Percentiles rank a stretch among this genome's conserved stretches.
Evolutionary conservation across 371 early-diverging fungal species (phyloP).

Genomic region (Umbelopsis sp.): DNA sequence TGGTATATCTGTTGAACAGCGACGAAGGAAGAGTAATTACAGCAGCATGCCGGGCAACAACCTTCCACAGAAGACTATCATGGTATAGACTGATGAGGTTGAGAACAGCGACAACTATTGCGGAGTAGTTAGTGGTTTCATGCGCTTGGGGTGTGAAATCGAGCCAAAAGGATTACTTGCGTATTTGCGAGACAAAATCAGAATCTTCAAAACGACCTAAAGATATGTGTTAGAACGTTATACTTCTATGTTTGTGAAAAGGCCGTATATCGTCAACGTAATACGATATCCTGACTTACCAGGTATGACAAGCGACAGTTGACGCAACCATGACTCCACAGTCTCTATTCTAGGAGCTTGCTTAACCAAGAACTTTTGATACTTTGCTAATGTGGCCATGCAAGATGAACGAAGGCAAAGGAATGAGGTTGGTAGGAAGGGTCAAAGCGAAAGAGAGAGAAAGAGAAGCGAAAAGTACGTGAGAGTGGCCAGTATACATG

Average conservation of each 20-base stretch:
- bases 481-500: background rate
- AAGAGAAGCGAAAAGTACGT: background rate
- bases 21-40: slow-evolving; percentile 7
- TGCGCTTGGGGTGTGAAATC: background rate
- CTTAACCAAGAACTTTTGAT: slow-evolving; percentile 7
- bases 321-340: slow-evolving; percentile 7
- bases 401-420: background rate
- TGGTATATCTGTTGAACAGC: slow-evolving; percentile 34
- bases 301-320: slow-evolving; percentile 26
- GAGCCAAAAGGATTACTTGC: slow-evolving; percentile 19
- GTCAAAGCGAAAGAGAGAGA: background rate
- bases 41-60: slow-evolving; percentile 15
- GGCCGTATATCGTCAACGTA: too few species aligned
- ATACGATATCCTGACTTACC: slow-evolving; percentile 20
- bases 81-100: slow-evolving; percentile 29
- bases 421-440: background rate
- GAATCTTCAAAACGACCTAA: slow-evolving; percentile 32
- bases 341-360: slow-evolving; percentile 15
- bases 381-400: slow-evolving; percentile 13
- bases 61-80: slow-evolving; percentile 24
- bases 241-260: background rate
- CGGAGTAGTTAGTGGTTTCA: background rate
- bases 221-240: background rate
- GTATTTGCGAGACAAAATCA: slow-evolving; percentile 30
- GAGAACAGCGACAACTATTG: slow-evolving; percentile 26